Evolutionary conservation across 495 filamentous ascomycete species (phyloP), one percentile per base, ranked within the genome.

Genomic region (Extremus antarcticus): DNA sequence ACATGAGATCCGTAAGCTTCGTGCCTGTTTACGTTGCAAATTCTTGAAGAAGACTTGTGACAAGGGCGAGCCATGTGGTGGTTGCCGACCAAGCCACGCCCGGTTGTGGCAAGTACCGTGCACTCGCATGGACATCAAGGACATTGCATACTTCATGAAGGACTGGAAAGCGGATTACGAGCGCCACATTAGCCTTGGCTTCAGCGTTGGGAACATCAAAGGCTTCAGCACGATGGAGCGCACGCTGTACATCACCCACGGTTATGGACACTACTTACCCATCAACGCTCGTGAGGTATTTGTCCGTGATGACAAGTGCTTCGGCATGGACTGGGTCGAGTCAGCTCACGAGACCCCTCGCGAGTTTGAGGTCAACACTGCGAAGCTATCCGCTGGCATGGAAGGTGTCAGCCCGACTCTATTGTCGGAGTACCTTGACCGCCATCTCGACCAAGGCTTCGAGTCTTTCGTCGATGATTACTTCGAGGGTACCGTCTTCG

Each of bases 31-130:
- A 47, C 83, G 90, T n/a, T 95, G 90, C 78, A 95, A 94, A 71
- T 95, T 95, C 71, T 76, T 95, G 61, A 95, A 95, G 79, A 95
- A 95, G 79, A 95, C 88, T 51, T 95, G 90, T 66, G 90, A 95
- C 69, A 94, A 88, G 71, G 90, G 90, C 52, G 89, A 95, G 69
- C 89, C 90, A 39, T 95, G 90, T 70, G 84, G 81, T 63, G 90
- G 90, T 19, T 95, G 90, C 74, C 86, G 92, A 69, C 90, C 90
- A 16, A 89, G 89, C 3, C 90, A 95, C 66, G 88, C 90, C 46
- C 82, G 90, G 53, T 74, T 95, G 41, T 95, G 90, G 90, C 88
- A 94, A 68, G 90, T 95, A 21, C 90, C 90, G 35, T 95, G 90
- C 72, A 95, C 90, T 15, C 84, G 90, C 23, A 94, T 95, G 58